Evolutionary conservation across 1,139 yeast genomes (phyloP).

Genomic region (Candida labiduridarum): DNA sequence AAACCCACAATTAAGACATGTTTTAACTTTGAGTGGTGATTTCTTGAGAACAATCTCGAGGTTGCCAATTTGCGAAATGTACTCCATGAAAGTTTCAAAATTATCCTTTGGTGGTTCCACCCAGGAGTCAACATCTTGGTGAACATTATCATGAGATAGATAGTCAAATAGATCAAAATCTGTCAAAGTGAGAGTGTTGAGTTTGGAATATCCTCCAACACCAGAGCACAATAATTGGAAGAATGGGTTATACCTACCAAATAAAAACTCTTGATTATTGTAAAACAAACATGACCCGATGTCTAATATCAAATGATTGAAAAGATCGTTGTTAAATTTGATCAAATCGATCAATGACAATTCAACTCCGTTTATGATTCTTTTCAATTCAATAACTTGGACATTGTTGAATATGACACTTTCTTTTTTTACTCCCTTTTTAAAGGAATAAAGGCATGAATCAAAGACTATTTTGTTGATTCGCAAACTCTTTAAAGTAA

Average conservation of each 20-base stretch:
- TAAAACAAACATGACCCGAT: conserved; percentile 53
- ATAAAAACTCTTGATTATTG: conserved; percentile 31
- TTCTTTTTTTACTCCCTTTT: conserved; percentile 17
- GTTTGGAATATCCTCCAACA: conserved; percentile 33
- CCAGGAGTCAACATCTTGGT: conserved; percentile 21
- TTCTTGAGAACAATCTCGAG: conserved; percentile 29
- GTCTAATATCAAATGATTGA: conserved; percentile 45
- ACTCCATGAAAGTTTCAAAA: conserved; percentile 30
- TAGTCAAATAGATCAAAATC: conserved; percentile 40
- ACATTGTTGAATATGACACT: conserved; percentile 38
- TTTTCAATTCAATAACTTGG: conserved; percentile 32
- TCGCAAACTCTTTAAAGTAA: conserved; percentile 11
- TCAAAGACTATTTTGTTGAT: conserved; percentile 25
- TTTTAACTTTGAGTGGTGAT: conserved; percentile 23
- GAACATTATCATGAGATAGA: conserved; percentile 22
- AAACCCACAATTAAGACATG: conserved; percentile 42
- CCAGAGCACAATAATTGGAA: conserved; percentile 47
- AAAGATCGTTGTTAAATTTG: conserved; percentile 23
- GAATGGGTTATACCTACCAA: conserved; percentile 40
- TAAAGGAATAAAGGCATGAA: conserved; percentile 28
- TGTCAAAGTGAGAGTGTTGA: conserved; percentile 28
- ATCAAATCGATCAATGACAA: conserved; percentile 51
- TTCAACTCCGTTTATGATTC: conserved; percentile 45
- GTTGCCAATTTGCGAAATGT: conserved; percentile 28
- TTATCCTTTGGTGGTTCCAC: conserved; percentile 25